A percentile compares a stretch with the other conserved stretches of the same genome.
Evolutionary conservation across 176 grass and related monocot species (phyloP).

Genomic region (Melocanna baccifera): DNA sequence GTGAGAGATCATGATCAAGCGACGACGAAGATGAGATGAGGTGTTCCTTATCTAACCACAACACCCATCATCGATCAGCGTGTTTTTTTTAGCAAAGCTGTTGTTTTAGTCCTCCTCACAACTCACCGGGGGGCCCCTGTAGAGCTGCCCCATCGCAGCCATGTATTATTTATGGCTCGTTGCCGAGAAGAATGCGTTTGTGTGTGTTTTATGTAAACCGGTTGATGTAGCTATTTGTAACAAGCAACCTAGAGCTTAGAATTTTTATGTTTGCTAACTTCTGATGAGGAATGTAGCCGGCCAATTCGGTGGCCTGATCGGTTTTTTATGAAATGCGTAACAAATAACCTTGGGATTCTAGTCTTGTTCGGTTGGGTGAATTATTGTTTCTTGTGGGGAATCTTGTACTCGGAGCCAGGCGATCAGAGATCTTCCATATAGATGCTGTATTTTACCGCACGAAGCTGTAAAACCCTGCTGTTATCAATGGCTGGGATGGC

Average conservation of each 20-base stretch:
- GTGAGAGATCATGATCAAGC: conserved; percentile 38
- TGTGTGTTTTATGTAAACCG: conserved; percentile 42
- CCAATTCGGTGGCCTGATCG: conserved; percentile 36
- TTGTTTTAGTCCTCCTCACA: conserved; percentile 52
- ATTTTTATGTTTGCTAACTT: conserved; percentile 54
- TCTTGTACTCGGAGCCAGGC: too few relatives aligned
- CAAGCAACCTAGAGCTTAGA: conserved; percentile 58
- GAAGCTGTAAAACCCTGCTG: too few relatives aligned
- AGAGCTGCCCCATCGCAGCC: conserved; percentile 50
- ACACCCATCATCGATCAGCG: conserved; percentile 59
- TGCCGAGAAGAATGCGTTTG: conserved; percentile 35
- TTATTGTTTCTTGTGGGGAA: too few relatives aligned
- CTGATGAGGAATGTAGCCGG: conserved; percentile 45
- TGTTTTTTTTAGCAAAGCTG: conserved; percentile 49
- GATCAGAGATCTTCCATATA: too few relatives aligned
- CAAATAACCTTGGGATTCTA: background rate
- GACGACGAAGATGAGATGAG: conserved; percentile 57
- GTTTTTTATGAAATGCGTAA: conserved; percentile 32
- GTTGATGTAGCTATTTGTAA: conserved; percentile 62
- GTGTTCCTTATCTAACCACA: conserved; percentile 69
- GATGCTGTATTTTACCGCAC: too few relatives aligned
- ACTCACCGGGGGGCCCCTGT: conserved; percentile 46
- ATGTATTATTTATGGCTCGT: conserved; percentile 66
- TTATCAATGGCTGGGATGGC: too few relatives aligned
- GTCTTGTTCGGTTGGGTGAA: background rate